A percentile compares a stretch with the other conserved stretches of the same genome.
These are phyloP conservation scores for Cicer judaicum DNA, from an alignment of 306 rosid genomes.

Conservation along the genomic window DNA sequence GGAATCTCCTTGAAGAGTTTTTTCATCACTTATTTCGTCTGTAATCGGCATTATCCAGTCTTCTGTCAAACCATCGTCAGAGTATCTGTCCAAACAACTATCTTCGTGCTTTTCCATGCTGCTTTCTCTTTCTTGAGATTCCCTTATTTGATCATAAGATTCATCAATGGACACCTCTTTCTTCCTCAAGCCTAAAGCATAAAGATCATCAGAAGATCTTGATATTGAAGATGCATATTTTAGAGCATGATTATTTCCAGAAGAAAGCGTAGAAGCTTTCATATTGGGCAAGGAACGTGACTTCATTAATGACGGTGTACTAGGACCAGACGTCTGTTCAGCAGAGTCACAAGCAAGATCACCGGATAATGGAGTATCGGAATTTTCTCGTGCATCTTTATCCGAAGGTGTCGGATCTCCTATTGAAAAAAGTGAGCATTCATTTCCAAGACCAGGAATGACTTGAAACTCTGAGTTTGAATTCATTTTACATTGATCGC, in stretches of 20 bases:
- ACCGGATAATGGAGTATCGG: slow-evolving; percentile 54
- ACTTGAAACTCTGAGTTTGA: slow-evolving; percentile 42
- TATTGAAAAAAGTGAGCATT: slow-evolving; percentile 56
- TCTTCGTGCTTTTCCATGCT: slow-evolving; percentile 50
- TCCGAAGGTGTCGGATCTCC: slow-evolving; percentile 58
- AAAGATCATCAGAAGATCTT: slow-evolving; percentile 74
- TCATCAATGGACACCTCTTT: slow-evolving; percentile 50
- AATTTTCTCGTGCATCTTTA: slow-evolving; percentile 59
- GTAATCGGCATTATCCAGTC: slow-evolving; percentile 74
- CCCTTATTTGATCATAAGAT: slow-evolving; percentile 50
- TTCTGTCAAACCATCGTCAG: slow-evolving; percentile 58
- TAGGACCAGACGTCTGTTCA: slow-evolving; percentile 44
- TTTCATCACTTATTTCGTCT: slow-evolving; percentile 48
- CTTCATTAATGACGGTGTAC: slow-evolving; percentile 51
- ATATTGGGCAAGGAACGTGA: slow-evolving; percentile 69
- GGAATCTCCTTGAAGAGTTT: slow-evolving; percentile 54
- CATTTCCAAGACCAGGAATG: slow-evolving; percentile 47
- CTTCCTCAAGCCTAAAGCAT: slow-evolving; percentile 49
- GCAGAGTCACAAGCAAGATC: slow-evolving; percentile 52
- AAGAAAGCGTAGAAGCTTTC: slow-evolving; percentile 48
- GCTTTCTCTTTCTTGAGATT: slow-evolving; percentile 51
- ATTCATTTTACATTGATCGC: slow-evolving; percentile 46
- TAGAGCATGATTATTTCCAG: slow-evolving; percentile 38
- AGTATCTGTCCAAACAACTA: slow-evolving; percentile 46
- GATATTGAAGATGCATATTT: slow-evolving; percentile 49